Evolutionary conservation across 2,329 filamentous ascomycete species (phyloP).

Genomic region (Xylaria sp.): DNA sequence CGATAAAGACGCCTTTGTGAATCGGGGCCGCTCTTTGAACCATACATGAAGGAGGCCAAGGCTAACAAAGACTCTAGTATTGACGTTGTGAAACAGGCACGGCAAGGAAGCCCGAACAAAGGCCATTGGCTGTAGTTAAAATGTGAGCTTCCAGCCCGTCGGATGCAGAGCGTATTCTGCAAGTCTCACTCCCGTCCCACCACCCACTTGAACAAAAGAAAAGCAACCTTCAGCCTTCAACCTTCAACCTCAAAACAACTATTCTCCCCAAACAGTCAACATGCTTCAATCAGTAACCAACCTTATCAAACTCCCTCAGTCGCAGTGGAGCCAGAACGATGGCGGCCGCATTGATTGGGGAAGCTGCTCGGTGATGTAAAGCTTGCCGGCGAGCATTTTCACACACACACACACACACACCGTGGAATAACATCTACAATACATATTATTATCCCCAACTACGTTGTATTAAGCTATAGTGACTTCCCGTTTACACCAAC

Average conservation of each 20-base stretch:
- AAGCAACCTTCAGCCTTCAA: no score
- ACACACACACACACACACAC: no score
- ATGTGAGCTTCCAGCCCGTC: no score
- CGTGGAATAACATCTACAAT: not conserved
- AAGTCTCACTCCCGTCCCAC: not conserved
- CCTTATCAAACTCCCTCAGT: not conserved
- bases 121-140: not conserved
- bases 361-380: conserved; percentile 29
- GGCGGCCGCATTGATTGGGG: conserved; percentile 26
- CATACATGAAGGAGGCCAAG: not conserved
- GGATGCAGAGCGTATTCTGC: not conserved
- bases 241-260: no score
- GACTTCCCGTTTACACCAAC: no score
- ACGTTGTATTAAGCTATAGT: no score
- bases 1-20: not conserved
- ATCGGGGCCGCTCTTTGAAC: not conserved
- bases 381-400: not conserved
- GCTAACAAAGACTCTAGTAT: not conserved
- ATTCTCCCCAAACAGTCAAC: not conserved
- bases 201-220: not conserved
- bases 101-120: not conserved
- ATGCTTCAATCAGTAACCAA: conserved; percentile 10
- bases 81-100: not conserved
- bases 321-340: conserved; percentile 17
- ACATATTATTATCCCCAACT: no score